Base-by-base conservation (phyloP, 2,329 filamentous ascomycete genomes). In the Sclerotiophoma versabilis region DNA sequence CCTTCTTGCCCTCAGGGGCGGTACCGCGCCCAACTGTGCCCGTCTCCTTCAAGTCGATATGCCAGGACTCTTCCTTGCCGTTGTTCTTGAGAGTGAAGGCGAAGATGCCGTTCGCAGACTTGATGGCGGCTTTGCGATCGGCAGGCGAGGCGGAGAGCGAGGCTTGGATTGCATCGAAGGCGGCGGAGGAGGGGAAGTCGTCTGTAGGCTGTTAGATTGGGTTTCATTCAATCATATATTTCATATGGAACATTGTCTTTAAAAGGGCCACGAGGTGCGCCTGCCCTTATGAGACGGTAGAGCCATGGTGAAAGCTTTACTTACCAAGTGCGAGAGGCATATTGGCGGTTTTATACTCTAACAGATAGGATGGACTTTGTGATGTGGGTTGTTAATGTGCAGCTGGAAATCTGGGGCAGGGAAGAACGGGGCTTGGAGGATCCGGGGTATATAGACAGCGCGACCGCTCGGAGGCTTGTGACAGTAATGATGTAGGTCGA, bases 41-140 rank as follows among this genome's bases (percentile, higher is more conserved):
- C 59, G 88, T 89, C 71, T 96, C 85, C 84, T 97, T 97, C 59
- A 99, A 86, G 76, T 99, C 95, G 66, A 99, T 91, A 81, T 96
- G 86, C 95, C 95, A 99, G 79, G 86, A 90, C 70, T 91, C 87
- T 54, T 87, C 87, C 76, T 93, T 85, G 68, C 91, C 92, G 20
- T 83, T 77, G 84, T 99, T 99, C 84, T 96, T 98, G 64, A 99
- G 82, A 49, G 86, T 92, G 80, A 99, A 98, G 57, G 88, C 88
- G 76, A 96, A 97, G 75, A 98, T 82, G 57, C 90, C 92, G 69
- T 89, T 89, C 73, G 87, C 93, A 74, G 92, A 87, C 79, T 96
- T 93, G 77, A 98, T 88, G 65, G 93, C 93, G 63, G 92, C 88
- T 80, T 96, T 89, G 79, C 88, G 87, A 70, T 92, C 90, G 62